A percentile compares a stretch with the other conserved stretches of the same genome.
These are phyloP conservation scores for Gymnopus androsaceus DNA, from an alignment of 1,284 basidiomycete genomes.

Conservation along the genomic window DNA sequence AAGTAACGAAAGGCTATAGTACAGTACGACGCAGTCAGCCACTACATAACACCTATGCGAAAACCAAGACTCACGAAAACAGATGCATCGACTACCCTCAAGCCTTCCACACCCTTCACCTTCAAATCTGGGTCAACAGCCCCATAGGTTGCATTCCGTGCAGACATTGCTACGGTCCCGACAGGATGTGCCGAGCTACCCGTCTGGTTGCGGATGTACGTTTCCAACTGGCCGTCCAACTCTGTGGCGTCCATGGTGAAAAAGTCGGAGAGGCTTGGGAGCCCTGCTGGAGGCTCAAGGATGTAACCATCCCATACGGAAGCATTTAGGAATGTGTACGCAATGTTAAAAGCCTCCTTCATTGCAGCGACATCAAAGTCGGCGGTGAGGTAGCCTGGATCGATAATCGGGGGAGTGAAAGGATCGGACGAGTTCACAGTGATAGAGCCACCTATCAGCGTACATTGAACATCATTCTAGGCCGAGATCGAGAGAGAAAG, in stretches of 20 bases:
- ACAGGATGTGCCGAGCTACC: conserved; percentile 29
- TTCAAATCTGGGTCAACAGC: conserved; percentile 55
- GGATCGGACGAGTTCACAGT: conserved; percentile 30
- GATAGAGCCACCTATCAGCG: conserved; percentile 37
- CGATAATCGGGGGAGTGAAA: conserved; percentile 28
- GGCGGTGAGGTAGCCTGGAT: conserved; percentile 26
- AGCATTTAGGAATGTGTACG: conserved; percentile 24
- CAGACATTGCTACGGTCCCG: conserved; percentile 30
- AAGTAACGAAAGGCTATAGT: conserved; percentile 13
- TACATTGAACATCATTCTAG: neutral
- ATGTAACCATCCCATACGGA: conserved; percentile 27
- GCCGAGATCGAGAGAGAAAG: neutral
- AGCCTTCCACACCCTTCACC: conserved; percentile 33
- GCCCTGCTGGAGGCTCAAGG: conserved; percentile 20
- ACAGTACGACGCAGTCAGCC: neutral
- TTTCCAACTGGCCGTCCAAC: conserved; percentile 29
- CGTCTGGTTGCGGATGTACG: conserved; percentile 22
- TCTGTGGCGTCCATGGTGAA: conserved; percentile 20
- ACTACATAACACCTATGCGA: neutral
- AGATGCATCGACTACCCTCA: conserved; percentile 41
- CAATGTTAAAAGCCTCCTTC: conserved; percentile 23
- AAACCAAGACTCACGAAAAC: conserved; percentile 27
- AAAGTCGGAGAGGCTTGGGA: conserved; percentile 29
- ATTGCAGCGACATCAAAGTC: conserved; percentile 27
- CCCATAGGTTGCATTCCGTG: conserved; percentile 23